Evolutionary conservation across 495 filamentous ascomycete species (phyloP).

Genomic region (Stereocaulon alpinum): DNA sequence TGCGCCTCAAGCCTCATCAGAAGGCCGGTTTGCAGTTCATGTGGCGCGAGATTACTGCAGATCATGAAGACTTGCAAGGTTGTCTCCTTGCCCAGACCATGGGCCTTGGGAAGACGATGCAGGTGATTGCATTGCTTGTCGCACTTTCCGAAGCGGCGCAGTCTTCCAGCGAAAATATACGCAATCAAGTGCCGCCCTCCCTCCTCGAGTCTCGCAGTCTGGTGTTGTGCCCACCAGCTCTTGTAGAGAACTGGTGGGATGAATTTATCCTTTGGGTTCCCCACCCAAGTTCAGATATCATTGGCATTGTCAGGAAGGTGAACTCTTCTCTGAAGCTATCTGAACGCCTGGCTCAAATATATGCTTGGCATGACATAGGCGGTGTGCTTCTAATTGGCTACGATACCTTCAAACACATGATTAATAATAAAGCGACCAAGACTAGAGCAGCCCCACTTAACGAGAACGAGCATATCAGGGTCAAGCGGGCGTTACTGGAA

Average conservation of each 20-base stretch:
- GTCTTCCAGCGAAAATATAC: conserved; percentile 46
- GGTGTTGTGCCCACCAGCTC: conserved; percentile 61
- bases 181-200: conserved; percentile 52
- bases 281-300: conserved; percentile 18
- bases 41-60: conserved; percentile 71
- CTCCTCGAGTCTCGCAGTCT: conserved; percentile 56
- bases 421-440: conserved; percentile 28
- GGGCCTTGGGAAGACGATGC: conserved; percentile 92
- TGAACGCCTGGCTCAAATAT: conserved; percentile 37
- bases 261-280: conserved; percentile 66
- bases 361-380: conserved; percentile 51
- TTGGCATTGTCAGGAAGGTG: conserved; percentile 47
- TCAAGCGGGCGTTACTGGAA: conserved; percentile 42
- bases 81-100: conserved; percentile 86
- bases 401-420: conserved; percentile 46
- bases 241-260: conserved; percentile 76
- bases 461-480: conserved; percentile 28
- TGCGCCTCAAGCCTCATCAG: conserved; percentile 47
- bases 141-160: conserved; percentile 56
- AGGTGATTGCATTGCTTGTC: conserved; percentile 68
- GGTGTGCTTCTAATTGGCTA: conserved; percentile 72
- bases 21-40: conserved; percentile 71
- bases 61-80: conserved; percentile 46
- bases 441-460: conserved; percentile 22
- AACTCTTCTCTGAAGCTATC: conserved; percentile 21